Evolutionary conservation across 352 stramenopile genomes (phyloP), one percentile per base, ranked within the genome.

Genomic region (Poterioochromonas sp.): DNA sequence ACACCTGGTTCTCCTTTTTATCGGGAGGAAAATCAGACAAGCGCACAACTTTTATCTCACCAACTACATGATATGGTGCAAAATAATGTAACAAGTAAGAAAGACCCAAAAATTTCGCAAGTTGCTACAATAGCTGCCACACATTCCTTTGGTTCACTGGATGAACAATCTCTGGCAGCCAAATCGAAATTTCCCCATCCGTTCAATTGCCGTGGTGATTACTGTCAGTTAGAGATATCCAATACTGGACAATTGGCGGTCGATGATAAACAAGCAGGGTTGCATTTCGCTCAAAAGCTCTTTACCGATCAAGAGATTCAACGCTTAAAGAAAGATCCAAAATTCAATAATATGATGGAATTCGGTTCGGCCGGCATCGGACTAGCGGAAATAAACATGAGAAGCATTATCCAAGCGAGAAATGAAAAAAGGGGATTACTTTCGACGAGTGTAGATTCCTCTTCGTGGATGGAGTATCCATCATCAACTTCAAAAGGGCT

Each of bases 371-470:
- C 80, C 74, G 71, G 71, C 81, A 26, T 68, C 91, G 44, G 78
- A 87, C 51, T 12, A 60, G 68, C 43, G 64, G 84, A 15, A 39
- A 74, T 93, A 80, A 87, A 83, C 49, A 92, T 90, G 83, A 87
- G 87, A 78, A 91, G 86, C n/a, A 88, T 94, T 68, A 84, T 86
- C 12, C 79, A 93, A 18, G 87, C 85, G 11, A 0, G 62, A 12
- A 41, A 80, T 41, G 79, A 84, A 62, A 51, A 71, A 11, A 35
- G 79, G 0, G 78, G 86, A 82, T 20, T 87, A 80, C n/a, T n/a
- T n/a, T n/a, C n/a, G n/a, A n/a, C n/a, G n/a, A n/a, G n/a, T n/a
- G n/a, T n/a, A n/a, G n/a, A n/a, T n/a, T n/a, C n/a, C n/a, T n/a
- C n/a, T n/a, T n/a, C n/a, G n/a, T n/a, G n/a, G n/a, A n/a, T n/a